Evolutionary conservation across 2,329 filamentous ascomycete species (phyloP).

Genomic region (Aureobasidium subglaciale): DNA sequence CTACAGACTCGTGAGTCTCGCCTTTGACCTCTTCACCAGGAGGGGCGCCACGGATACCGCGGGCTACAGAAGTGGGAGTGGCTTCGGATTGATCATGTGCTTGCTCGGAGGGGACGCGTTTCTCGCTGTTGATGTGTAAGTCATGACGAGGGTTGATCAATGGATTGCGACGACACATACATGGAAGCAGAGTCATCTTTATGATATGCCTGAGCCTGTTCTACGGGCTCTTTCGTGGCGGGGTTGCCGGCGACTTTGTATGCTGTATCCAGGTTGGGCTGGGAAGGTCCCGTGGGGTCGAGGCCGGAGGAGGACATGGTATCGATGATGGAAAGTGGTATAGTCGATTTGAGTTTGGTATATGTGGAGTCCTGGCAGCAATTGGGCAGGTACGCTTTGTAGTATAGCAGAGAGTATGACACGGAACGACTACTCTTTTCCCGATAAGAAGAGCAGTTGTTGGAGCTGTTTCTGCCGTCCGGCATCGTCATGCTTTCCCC

Average conservation of each 20-base stretch:
- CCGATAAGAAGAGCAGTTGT: not conserved
- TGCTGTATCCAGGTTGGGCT: conserved; percentile 38
- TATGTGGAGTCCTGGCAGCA: not conserved
- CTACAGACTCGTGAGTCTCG: conserved; percentile 33
- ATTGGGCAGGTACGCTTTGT: not conserved
- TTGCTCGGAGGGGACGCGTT: conserved; percentile 34
- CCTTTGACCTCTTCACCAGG: conserved; percentile 39
- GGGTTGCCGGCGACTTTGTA: conserved; percentile 43
- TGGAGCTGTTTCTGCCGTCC: not conserved
- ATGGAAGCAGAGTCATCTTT: conserved; percentile 26
- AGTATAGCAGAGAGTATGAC: not conserved
- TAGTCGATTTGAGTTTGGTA: not conserved
- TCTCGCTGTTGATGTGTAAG: conserved; percentile 21
- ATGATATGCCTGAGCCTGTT: conserved; percentile 27
- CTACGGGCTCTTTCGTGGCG: conserved; percentile 35
- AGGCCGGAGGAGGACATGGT: conserved; percentile 32
- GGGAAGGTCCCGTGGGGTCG: conserved; percentile 35
- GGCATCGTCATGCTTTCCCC: conserved; percentile 13
- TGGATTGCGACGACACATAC: conserved; percentile 3
- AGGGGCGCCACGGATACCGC: conserved; percentile 38
- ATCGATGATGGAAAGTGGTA: not conserved
- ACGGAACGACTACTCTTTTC: not conserved
- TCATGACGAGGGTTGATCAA: not conserved
- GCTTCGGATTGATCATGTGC: conserved; percentile 30
- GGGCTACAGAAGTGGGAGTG: conserved; percentile 31